These are phyloP conservation scores for Geopyxis carbonaria DNA, from an alignment of 495 filamentous ascomycete species.

Conservation along the genomic window DNA sequence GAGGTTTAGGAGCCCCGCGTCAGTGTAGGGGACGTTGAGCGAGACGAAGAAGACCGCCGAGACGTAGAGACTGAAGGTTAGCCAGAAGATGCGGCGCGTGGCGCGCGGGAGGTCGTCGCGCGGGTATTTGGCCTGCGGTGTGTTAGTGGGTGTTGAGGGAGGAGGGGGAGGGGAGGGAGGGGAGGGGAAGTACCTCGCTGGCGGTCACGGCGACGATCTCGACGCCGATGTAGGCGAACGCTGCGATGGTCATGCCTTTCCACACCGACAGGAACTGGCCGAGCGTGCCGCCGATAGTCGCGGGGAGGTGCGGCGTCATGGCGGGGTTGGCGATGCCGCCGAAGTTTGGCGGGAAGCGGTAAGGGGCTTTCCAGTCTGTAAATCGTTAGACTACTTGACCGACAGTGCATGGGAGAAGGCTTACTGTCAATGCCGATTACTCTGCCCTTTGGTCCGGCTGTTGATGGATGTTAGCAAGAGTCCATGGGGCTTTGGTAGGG, in stretches of 20 bases:
- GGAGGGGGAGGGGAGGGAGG: no score
- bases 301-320: background rate
- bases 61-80: slow-evolving; percentile 52
- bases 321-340: background rate
- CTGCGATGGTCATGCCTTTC: slow-evolving; percentile 28
- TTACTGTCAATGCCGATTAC: slow-evolving; percentile 2
- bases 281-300: background rate
- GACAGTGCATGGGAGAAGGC: background rate
- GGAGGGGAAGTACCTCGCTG: slow-evolving; percentile 23
- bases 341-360: slow-evolving; percentile 13
- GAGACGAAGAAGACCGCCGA: slow-evolving; percentile 56
- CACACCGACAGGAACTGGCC: slow-evolving; percentile 11
- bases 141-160: no score
- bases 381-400: slow-evolving; percentile 4
- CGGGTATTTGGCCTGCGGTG: slow-evolving; percentile 3
- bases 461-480: background rate
- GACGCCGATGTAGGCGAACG: slow-evolving; percentile 31
- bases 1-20: slow-evolving; percentile 35
- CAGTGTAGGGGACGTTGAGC: slow-evolving; percentile 46
- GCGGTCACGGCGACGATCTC: slow-evolving; percentile 31
- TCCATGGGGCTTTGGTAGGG: background rate
- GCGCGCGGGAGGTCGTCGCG: slow-evolving; percentile 5
- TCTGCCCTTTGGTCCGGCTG: slow-evolving; percentile 12
- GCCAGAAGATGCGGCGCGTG: slow-evolving; percentile 32
- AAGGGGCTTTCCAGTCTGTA: slow-evolving; percentile 15